Percentiles rank a stretch among this genome's conserved stretches.
phyloP scores from a whole-genome alignment of 2,329 filamentous ascomycete species.

The Escovopsis sp. region DNA sequence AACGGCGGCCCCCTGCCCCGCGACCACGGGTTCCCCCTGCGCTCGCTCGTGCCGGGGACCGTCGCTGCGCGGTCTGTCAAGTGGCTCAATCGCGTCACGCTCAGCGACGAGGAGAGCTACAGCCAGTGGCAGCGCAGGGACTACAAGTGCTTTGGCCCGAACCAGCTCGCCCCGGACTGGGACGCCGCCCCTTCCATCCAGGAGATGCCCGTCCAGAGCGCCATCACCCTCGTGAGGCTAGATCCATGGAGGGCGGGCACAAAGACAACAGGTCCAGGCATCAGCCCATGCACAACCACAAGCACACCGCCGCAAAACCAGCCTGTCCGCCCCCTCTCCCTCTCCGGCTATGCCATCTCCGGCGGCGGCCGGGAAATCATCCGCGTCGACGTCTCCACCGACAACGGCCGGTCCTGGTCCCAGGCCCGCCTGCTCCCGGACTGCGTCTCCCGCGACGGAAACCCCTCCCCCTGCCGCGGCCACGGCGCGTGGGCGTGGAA shows the following conservation, averaged over 20 bases:
- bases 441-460: slow-evolving; percentile 15
- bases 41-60: slow-evolving; percentile 47
- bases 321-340: slow-evolving; percentile 16
- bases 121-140: slow-evolving; percentile 52
- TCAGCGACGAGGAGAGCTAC: slow-evolving; percentile 50
- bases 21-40: slow-evolving; percentile 51
- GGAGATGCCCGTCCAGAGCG: slow-evolving; percentile 52
- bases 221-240: slow-evolving; percentile 38
- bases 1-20: slow-evolving; percentile 46
- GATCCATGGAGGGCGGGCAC: slow-evolving; percentile 20
- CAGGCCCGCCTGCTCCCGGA: slow-evolving; percentile 45
- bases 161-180: slow-evolving; percentile 45
- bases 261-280: not conserved
- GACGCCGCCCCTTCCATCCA: slow-evolving; percentile 48
- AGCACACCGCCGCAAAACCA: too few relatives aligned
- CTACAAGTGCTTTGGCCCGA: slow-evolving; percentile 55
- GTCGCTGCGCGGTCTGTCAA: slow-evolving; percentile 55
- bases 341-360: slow-evolving; percentile 52
- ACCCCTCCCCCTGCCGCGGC: slow-evolving; percentile 19
- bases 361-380: slow-evolving; percentile 50
- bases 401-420: slow-evolving; percentile 48
- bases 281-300: too few relatives aligned
- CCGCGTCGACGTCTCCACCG: slow-evolving; percentile 51
- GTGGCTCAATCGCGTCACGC: slow-evolving; percentile 48
- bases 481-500: slow-evolving; percentile 47